phyloP scores from a whole-genome alignment of 257 asterid genomes.

The Echium plantagineum region DNA sequence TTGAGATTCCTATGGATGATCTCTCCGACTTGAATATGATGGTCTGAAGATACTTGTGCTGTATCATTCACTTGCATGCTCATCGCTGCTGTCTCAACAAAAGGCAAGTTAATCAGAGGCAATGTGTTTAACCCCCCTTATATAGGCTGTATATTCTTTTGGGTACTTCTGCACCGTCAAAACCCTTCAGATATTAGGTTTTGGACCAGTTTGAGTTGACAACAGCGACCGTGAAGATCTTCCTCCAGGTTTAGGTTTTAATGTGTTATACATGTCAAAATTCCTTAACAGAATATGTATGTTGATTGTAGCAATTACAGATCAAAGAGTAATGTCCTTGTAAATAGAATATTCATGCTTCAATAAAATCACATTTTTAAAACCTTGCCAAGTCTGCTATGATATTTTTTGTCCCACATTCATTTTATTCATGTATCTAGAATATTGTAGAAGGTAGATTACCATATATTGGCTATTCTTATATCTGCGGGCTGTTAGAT shows the following conservation, averaged over 20 bases:
- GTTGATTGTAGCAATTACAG: slow-evolving; percentile 59
- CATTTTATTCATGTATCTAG: not conserved
- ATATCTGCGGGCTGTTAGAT: not conserved
- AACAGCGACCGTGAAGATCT: slow-evolving; percentile 68
- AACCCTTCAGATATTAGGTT: not conserved
- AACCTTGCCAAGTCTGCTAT: slow-evolving; percentile 6
- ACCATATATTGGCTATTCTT: not conserved
- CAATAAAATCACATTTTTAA: slow-evolving; percentile 44
- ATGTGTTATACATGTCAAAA: slow-evolving; percentile 28
- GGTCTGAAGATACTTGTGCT: slow-evolving; percentile 49
- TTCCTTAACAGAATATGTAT: slow-evolving; percentile 40
- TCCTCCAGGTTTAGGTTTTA: slow-evolving; percentile 25
- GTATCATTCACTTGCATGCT: slow-evolving; percentile 36
- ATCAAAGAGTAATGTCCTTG: slow-evolving; percentile 49
- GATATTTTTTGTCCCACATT: not conserved
- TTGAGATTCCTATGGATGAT: slow-evolving; percentile 87
- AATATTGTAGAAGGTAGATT: not conserved
- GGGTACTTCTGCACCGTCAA: slow-evolving; percentile 21
- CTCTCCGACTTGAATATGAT: slow-evolving; percentile 70
- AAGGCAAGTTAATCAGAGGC: slow-evolving; percentile 34
- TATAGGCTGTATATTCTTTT: slow-evolving; percentile 45
- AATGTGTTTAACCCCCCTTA: slow-evolving; percentile 26
- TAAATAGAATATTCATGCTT: slow-evolving; percentile 54
- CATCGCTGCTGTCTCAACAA: slow-evolving; percentile 20
- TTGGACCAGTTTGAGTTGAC: slow-evolving; percentile 30